Base-by-base conservation (phyloP, 176 grass and related monocot species). In the Tuctoria greenei region DNA sequence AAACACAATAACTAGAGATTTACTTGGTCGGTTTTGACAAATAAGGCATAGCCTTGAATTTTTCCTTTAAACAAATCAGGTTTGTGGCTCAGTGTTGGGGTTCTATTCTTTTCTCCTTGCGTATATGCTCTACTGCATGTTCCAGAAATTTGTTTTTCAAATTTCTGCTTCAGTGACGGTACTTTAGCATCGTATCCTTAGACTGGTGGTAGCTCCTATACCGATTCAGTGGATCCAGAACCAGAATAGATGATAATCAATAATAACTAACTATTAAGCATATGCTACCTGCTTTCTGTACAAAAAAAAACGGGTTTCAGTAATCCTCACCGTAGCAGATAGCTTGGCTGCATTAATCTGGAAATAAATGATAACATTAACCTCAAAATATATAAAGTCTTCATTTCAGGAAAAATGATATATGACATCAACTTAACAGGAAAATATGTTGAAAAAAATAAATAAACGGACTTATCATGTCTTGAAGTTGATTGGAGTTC, bases 301-400 rank as follows among this genome's bases (percentile, higher is more conserved):
- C 31, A 31, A 31, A 31, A 31, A 31, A 31, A 31, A 3, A 61
- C 12, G 43, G 7, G 24, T 37, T 31, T 43, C 39, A 81, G 79
- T 5, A 65, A 74, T 8, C 39, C 71, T 78, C 61, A 92, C 86
- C 85, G 23, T 88, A 15, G 89, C 81, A 82, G 82, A 92, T 74
- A 88, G 69, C 73, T 85, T 92, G 65, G 78, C 86, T 38, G 73
- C 50, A 69, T 84, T 66, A 73, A 81, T 58, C 90, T 89, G 82
- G 10, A 86, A 76, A 67, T 21, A 61, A 55, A 75, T 31, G 35
- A 77, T 55, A 46, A 69, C 9, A 61, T 89, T 81, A 86, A 38
- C 0, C 15, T 18, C 35, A 1, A 42, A 39, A 23, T 47, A 63
- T 45, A 51, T 40, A 74, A 74, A 38, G 17, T 51, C 51, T 54